phyloP scores from a whole-genome alignment of 106 monocot species.

The Cymbidium sinense region DNA sequence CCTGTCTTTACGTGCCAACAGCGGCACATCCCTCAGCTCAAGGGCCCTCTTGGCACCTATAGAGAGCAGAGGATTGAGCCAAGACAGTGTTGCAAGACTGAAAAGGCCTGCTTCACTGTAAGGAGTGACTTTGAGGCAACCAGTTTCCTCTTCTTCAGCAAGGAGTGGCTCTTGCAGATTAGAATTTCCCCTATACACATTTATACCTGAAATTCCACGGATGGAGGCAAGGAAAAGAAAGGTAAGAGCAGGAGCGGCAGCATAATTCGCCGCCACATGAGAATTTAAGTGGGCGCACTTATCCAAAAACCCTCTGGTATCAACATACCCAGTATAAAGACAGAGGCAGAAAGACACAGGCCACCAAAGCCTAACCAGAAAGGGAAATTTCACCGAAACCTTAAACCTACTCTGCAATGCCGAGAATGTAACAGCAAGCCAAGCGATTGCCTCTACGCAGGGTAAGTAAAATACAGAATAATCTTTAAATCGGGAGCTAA shows the following conservation, averaged over 20 bases:
- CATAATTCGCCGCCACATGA: slow-evolving; percentile 47
- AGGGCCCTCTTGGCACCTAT: slow-evolving; percentile 72
- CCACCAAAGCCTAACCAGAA: slow-evolving; percentile 62
- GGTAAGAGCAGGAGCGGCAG: slow-evolving; percentile 35
- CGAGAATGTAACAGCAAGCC: slow-evolving; percentile 29
- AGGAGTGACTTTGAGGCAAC: slow-evolving; percentile 69
- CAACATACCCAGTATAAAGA: slow-evolving; percentile 28
- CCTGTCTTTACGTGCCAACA: slow-evolving; percentile 62
- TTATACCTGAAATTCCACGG: slow-evolving; percentile 42
- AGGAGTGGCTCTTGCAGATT: slow-evolving; percentile 46
- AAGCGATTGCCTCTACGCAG: slow-evolving; percentile 41
- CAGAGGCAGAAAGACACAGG: slow-evolving; percentile 39
- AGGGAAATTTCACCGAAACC: slow-evolving; percentile 32
- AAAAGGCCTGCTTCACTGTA: slow-evolving; percentile 68
- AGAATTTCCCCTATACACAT: slow-evolving; percentile 13
- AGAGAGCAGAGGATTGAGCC: slow-evolving; percentile 65
- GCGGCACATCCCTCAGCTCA: slow-evolving; percentile 77
- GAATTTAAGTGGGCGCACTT: slow-evolving; percentile 14
- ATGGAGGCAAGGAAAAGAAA: slow-evolving; percentile 51
- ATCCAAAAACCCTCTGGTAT: slow-evolving; percentile 29
- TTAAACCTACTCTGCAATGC: slow-evolving; percentile 27
- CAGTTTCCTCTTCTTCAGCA: slow-evolving; percentile 49
- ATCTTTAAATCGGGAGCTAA: background rate
- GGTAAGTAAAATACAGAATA: slow-evolving; percentile 35
- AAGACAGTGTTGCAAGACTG: slow-evolving; percentile 55